Conservation (phyloP, 306 rosid species). For the Medicago lupulina region DNA sequence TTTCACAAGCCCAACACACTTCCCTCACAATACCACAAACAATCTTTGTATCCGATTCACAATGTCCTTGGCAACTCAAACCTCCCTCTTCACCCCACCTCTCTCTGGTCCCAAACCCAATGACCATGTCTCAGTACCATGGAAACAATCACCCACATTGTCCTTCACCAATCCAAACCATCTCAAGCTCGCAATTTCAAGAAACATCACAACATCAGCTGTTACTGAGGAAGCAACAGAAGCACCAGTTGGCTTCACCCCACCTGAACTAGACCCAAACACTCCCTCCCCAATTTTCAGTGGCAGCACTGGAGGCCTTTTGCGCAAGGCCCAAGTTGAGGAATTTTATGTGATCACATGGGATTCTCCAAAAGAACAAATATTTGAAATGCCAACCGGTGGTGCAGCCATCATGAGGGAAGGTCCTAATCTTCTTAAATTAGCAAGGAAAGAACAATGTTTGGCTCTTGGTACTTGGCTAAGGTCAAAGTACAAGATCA, state of each 20-base stretch:
- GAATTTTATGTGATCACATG: slow-evolving; percentile 96
- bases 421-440: slow-evolving; percentile 83
- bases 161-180: slow-evolving; percentile 61
- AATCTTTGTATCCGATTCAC: neutral
- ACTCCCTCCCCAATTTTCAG: slow-evolving; percentile 94
- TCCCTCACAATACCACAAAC: neutral
- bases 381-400: slow-evolving; percentile 97
- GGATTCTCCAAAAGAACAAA: slow-evolving; percentile 93
- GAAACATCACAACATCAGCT: slow-evolving; percentile 42
- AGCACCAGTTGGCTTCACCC: slow-evolving; percentile 76
- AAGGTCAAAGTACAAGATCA: slow-evolving; percentile 95
- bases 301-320: slow-evolving; percentile 90
- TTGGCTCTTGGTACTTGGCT: slow-evolving; percentile 92
- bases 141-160: slow-evolving; percentile 37
- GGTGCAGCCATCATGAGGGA: slow-evolving; percentile 98
- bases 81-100: slow-evolving; percentile 79
- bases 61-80: slow-evolving; percentile 92
- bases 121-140: slow-evolving; percentile 45
- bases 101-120: slow-evolving; percentile 54
- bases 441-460: slow-evolving; percentile 97
- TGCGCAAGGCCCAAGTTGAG: slow-evolving; percentile 92
- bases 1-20: slow-evolving; percentile 7
- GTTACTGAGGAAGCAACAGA: slow-evolving; percentile 44
- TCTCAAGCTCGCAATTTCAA: slow-evolving; percentile 43
- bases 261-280: slow-evolving; percentile 87